Conservation (phyloP, 2,329 filamentous ascomycete genomes). For the Moelleriella libera region DNA sequence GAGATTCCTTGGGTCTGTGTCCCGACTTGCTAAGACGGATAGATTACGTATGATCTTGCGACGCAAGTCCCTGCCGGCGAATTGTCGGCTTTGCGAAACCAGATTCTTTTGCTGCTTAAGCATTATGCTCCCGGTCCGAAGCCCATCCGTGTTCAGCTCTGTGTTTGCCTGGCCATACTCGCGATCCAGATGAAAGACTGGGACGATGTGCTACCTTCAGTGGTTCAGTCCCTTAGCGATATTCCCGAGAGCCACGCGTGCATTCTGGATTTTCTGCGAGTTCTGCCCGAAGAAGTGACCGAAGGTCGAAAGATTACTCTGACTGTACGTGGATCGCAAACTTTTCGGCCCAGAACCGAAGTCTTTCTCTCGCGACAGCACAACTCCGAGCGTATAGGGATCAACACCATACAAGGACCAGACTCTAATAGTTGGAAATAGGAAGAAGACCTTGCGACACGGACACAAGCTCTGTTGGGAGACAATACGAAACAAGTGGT, state of each 20-base stretch:
- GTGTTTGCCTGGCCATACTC: constrained; percentile 84
- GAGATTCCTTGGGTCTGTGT: not conserved
- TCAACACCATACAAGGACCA: constrained; percentile 13
- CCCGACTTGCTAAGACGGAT: constrained; percentile 3
- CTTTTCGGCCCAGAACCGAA: constrained; percentile 25
- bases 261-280: constrained; percentile 89
- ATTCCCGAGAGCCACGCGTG: constrained; percentile 69
- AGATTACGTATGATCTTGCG: constrained; percentile 92
- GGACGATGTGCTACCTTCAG: constrained; percentile 79
- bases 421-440: constrained; percentile 37
- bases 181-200: constrained; percentile 93
- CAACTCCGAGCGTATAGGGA: constrained; percentile 11
- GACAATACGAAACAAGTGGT: constrained; percentile 85
- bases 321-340: constrained; percentile 73
- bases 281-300: constrained; percentile 95
- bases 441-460: constrained; percentile 85
- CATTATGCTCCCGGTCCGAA: constrained; percentile 71
- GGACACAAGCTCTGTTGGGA: constrained; percentile 79
- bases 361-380: constrained; percentile 14
- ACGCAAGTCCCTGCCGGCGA: constrained; percentile 70
- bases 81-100: constrained; percentile 64
- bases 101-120: constrained; percentile 69
- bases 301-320: constrained; percentile 99
- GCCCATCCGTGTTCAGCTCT: constrained; percentile 78
- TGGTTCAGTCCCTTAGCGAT: constrained; percentile 65